Evolutionary conservation across 495 filamentous ascomycete species (phyloP).

Genomic region (Umbilicaria muhlenbergii): DNA sequence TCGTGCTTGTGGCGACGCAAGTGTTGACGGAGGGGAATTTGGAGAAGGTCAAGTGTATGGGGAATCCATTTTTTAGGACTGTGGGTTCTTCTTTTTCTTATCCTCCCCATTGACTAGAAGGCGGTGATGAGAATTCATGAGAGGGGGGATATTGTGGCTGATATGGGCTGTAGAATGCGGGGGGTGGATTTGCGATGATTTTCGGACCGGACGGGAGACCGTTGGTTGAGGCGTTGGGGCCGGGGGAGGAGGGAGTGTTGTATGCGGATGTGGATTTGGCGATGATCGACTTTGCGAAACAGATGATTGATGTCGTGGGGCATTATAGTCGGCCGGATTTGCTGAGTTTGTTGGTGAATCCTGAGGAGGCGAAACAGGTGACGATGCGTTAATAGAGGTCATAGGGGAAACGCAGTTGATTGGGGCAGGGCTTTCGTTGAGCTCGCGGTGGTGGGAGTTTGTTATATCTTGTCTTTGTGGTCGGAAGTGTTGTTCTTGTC

Average conservation of each 20-base stretch:
- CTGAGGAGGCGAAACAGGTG: too few species aligned
- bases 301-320: conserved; percentile 17
- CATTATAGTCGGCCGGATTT: conserved; percentile 24
- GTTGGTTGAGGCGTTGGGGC: conserved; percentile 10
- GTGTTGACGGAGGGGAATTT: conserved; percentile 6
- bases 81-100: too few species aligned
- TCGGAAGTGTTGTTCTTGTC: too few species aligned
- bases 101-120: too few species aligned
- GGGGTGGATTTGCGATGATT: conserved; percentile 18
- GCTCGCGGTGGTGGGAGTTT: too few species aligned
- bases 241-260: conserved; percentile 17
- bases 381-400: too few species aligned
- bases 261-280: conserved; percentile 20
- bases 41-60: background rate
- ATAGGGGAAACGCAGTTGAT: too few species aligned
- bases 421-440: too few species aligned
- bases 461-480: too few species aligned
- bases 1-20: conserved; percentile 10
- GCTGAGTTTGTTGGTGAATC: conserved; percentile 4
- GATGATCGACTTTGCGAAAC: conserved; percentile 14
- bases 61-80: too few species aligned
- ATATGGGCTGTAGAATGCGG: background rate
- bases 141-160: too few species aligned
- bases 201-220: conserved; percentile 19
- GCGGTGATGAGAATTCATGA: too few species aligned